Conservation (phyloP, 768 basidiomycete genomes). For the Agrocybe pediades region DNA sequence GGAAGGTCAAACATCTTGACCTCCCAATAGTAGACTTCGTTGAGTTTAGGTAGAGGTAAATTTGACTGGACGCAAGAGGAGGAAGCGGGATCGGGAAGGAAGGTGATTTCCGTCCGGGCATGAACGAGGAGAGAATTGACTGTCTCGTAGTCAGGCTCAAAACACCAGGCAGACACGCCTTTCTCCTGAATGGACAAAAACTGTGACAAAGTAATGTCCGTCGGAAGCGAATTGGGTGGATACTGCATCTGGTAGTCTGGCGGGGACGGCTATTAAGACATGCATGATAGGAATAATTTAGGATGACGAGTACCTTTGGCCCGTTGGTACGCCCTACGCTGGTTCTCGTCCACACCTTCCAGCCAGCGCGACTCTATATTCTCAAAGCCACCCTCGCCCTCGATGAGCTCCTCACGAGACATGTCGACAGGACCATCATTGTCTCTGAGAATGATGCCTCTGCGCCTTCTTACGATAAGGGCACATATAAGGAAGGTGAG, state of each 20-base stretch:
- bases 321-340: conserved; percentile 71
- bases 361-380: conserved; percentile 94
- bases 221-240: conserved; percentile 94
- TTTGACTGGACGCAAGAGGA: conserved; percentile 97
- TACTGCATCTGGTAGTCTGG: conserved; percentile 84
- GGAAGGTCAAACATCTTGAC: conserved; percentile 99
- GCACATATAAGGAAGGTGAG: conserved; percentile 90
- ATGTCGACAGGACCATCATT: conserved; percentile 92
- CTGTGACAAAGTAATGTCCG: conserved; percentile 97
- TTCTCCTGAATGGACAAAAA: conserved; percentile 99
- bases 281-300: conserved; percentile 9
- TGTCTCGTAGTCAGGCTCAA: conserved; percentile 98
- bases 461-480: conserved; percentile 75
- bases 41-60: conserved; percentile 93
- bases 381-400: conserved; percentile 92
- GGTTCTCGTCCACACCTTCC: conserved; percentile 71
- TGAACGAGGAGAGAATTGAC: conserved; percentile 92
- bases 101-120: conserved; percentile 95
- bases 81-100: conserved; percentile 94
- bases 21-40: conserved; percentile 99
- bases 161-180: conserved; percentile 98
- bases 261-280: conserved; percentile 3
- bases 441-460: conserved; percentile 81
- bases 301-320: conserved; percentile 72
- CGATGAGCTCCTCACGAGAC: conserved; percentile 86